Evolutionary conservation across 805 yeast species (phyloP), one percentile per base, ranked within the genome.

Genomic region (Saturnispora kantuleensis): DNA sequence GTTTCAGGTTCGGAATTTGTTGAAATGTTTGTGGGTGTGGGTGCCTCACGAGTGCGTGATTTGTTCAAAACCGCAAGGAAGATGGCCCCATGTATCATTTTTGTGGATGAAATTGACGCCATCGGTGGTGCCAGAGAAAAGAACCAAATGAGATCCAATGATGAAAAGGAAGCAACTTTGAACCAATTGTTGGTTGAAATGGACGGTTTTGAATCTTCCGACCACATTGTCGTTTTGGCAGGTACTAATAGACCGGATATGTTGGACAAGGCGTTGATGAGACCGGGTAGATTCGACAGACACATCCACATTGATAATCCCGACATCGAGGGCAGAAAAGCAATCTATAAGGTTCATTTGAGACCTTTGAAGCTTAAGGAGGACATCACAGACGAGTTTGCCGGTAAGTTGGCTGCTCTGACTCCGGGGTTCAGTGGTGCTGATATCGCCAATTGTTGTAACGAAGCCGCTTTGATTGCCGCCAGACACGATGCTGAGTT

Each of bases 391-490:
- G 68, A 76, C 42, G 76, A 70, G 45, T 73, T 93, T 53, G 77
- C 89, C 18, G 96, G 96, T 35, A 78, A 89, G 56, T 72, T 93
- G 49, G 93, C 97, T 7, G 97, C 97, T 0, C 71, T 94, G 58
- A 93, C 99, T 0, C 97, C 98, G 1, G 98, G 98, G 0, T 93
- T 93, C 59, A 82, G 96, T 1, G 99, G 99, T 59, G 99, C 99
- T 13, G 98, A 93, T 60, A 88, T 93, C 58, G 95, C 97, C 40
- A 94, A 93, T 68, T 88, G 85, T 53, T 89, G 95, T 63, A 93
- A 93, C 58, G 99, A 93, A 67, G 96, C 96, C 32, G 98, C 98
- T 0, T 73, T 93, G 57, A 88, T 89, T 59, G 98, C 96, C 26
- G 98, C 98, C 0, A 77, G 99, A 62, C 74, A 70, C 46, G 79